Percentiles rank a stretch among this genome's conserved stretches.
phyloP scores from a whole-genome alignment of 805 yeast genomes.

The Metschnikowia rubicola region DNA sequence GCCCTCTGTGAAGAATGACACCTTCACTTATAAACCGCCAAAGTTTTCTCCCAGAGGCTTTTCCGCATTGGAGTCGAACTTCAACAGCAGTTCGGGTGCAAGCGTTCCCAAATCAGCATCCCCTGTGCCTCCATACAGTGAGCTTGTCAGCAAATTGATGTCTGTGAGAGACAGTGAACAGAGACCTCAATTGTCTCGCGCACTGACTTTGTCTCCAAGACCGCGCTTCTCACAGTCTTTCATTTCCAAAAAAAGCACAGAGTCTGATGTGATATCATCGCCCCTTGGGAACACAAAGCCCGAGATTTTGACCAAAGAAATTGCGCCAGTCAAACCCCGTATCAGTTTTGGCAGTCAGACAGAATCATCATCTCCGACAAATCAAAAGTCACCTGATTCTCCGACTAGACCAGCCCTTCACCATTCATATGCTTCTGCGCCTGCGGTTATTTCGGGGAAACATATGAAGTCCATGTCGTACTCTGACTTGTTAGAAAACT shows the following conservation, averaged over 20 bases:
- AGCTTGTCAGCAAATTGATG: slow-evolving; percentile 14
- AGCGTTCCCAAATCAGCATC: slow-evolving; percentile 2
- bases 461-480: slow-evolving; percentile 26
- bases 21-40: slow-evolving; percentile 14
- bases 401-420: neutral
- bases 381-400: no score
- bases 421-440: slow-evolving; percentile 1
- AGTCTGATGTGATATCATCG: slow-evolving; percentile 1
- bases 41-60: slow-evolving; percentile 2
- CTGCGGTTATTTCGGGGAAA: slow-evolving; percentile 9
- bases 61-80: neutral
- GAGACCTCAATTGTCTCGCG: slow-evolving; percentile 6
- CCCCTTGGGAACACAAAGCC: slow-evolving; percentile 1
- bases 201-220: slow-evolving; percentile 7
- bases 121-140: slow-evolving; percentile 8
- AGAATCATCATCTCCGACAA: neutral
- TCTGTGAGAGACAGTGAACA: slow-evolving; percentile 7
- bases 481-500: slow-evolving; percentile 33
- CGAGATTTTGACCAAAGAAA: neutral
- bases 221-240: slow-evolving; percentile 30
- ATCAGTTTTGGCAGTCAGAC: neutral
- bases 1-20: slow-evolving; percentile 5
- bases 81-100: neutral
- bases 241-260: slow-evolving; percentile 15
- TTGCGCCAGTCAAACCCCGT: no score